phyloP scores from a whole-genome alignment of 169 alveolate species.

The Plasmodium chabaudi region DNA sequence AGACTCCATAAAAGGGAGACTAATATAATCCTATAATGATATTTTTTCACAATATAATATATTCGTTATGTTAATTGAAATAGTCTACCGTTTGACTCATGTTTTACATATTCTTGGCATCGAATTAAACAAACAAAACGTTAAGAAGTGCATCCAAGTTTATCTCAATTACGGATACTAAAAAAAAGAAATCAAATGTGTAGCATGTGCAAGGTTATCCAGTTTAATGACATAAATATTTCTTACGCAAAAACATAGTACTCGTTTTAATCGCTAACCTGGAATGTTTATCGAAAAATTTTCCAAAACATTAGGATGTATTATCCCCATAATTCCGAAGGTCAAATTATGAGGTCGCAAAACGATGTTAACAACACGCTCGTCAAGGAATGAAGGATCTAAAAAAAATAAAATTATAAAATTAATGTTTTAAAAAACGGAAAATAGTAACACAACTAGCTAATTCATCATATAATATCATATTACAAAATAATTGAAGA shows the following conservation, averaged over 20 bases:
- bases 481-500: too few relatives aligned
- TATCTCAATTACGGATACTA: conserved; percentile 55
- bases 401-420: conserved; percentile 1
- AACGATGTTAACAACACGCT: conserved; percentile 57
- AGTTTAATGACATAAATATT: not conserved
- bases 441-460: too few relatives aligned
- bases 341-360: conserved; percentile 53
- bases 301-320: conserved; percentile 95
- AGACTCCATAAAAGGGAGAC: not conserved
- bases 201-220: not conserved
- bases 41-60: too few relatives aligned
- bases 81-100: too few relatives aligned
- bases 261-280: conserved; percentile 12
- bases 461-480: too few relatives aligned
- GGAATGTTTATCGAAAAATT: conserved; percentile 82
- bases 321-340: conserved; percentile 94
- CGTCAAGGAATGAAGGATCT: conserved; percentile 64
- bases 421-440: not conserved
- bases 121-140: not conserved
- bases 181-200: not conserved
- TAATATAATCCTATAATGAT: too few relatives aligned
- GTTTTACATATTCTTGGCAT: too few relatives aligned
- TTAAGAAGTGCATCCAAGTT: conserved; percentile 28
- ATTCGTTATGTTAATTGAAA: too few relatives aligned
- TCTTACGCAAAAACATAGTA: not conserved